Percentiles rank a stretch among this genome's conserved stretches.
Evolutionary conservation across 164 flowering plant species (phyloP).

Genomic region (Umbilicus rupestris): DNA sequence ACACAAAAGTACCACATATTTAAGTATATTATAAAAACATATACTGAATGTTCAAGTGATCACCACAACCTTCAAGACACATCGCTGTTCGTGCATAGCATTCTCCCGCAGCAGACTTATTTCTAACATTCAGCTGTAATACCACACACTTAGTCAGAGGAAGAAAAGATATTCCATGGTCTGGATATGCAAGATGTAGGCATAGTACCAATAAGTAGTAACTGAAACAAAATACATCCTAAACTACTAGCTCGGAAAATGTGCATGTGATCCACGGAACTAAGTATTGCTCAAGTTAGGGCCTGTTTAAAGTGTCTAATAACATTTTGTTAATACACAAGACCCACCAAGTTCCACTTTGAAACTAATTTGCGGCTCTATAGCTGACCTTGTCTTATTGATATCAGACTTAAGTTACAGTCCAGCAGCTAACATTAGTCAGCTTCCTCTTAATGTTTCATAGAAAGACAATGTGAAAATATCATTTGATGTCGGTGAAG

Average conservation of each 20-base stretch:
- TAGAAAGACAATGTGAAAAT: not conserved
- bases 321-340: no score
- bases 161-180: not conserved
- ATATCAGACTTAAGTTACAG: not conserved
- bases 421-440: not conserved
- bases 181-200: not conserved
- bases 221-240: not conserved
- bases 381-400: not conserved
- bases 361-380: not conserved
- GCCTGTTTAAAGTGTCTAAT: not conserved
- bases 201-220: no score
- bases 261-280: not conserved
- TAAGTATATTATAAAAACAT: not conserved
- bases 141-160: conserved; percentile 8
- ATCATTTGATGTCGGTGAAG: not conserved
- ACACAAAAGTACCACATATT: not conserved
- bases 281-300: not conserved
- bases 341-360: not conserved
- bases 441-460: no score
- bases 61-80: conserved; percentile 78
- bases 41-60: conserved; percentile 2
- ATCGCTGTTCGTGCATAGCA: conserved; percentile 79
- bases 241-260: not conserved
- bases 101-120: conserved; percentile 94
- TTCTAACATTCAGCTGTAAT: conserved; percentile 83